Base-by-base conservation (phyloP, 2,329 filamentous ascomycete species). In the Calonectria naviculata region DNA sequence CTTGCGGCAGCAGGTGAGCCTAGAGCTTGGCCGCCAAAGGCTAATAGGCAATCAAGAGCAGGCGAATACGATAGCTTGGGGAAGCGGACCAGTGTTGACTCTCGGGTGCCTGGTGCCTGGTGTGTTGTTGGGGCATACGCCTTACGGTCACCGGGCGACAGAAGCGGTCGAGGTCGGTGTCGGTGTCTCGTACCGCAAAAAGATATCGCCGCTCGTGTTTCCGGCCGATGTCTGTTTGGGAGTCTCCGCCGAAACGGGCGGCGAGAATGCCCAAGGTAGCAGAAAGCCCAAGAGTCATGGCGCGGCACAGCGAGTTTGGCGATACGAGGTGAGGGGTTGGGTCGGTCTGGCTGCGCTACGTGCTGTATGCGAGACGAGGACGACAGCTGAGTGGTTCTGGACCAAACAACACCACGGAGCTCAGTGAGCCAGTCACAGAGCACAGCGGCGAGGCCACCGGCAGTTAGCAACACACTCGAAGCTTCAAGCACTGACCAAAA, bases 311-410 rank as follows among this genome's bases (percentile, higher is more conserved):
- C 56, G 61, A 47, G 52, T 56, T 49, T 61, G 41, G 52, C 26
- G 60, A 70, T 66, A 70, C 63, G 68, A 70, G 56, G 29, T 41
- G 49, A 65, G 49, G 52, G 49, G 47, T 38, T 58, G 52, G 52
- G 47, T 26, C 34, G 52, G 52, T 31, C 21, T 38, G 52, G 31
- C 52, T 24, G 13, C 52, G 21, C 31, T 58, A 19, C 21, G n/a
- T 58, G 52, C 52, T 58, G 52, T 58, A 58, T 58, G 52, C 52
- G 34, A 58, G 52, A 58, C 52, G 52, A 58, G 31, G 31, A 58
- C 34, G 34, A 38, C 13, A 58, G 31, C 26, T 58, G 52, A 58
- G 52, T 58, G 52, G 52, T 58, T 58, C 36, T 38, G 52, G 31
- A 58, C 52, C 31, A 24, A 36, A 38, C 52, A 56, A 34, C n/a